Evolutionary conservation across 495 filamentous ascomycete genomes (phyloP), one percentile per base, ranked within the genome.

Genomic region (Terfezia boudieri): DNA sequence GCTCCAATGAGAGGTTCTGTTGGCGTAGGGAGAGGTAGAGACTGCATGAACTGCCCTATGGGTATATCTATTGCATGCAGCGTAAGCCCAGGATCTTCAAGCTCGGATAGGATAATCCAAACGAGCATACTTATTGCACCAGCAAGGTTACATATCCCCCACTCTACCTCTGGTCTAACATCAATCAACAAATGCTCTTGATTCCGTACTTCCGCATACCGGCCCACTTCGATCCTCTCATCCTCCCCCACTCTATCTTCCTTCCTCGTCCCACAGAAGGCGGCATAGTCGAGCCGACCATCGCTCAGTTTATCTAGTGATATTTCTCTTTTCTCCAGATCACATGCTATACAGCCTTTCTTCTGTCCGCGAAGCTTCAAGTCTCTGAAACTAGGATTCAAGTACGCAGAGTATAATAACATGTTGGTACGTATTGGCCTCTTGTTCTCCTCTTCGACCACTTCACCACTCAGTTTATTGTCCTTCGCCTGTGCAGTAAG

Each of bases 251-350:
- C 41, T 20, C 4, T 14, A 46, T 46, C 41, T 20, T 46, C 41
- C 4, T 46, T 14, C 4, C 41, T 14, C 9, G 68, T 61, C 6
- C 85, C 83, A 66, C 87, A 95, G 62, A 93, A 92, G 52, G 77
- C 75, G 0, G 77, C 75, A 64, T 93, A 93, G 61, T 92, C 82
- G 14, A 81, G 71, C 7, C 72, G 76, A 2, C 83, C 83, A 0
- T 72, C 73, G 35, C 59, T 69, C 20, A 94, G 68, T 9, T 74
- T 75, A 20, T 79, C 72, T 35, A 76, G 59, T 0, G 78, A 81
- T 3, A 94, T 71, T 0, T 69, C 76, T 0, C 77, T 68, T 36
- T 69, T 64, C 2, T 73, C 69, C 0, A 82, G 83, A 65, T 55
- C 55, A 51, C 89, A 95, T 0, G 81, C 81, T 16, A 80, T 77